A percentile compares a stretch with the other conserved stretches of the same genome.
Conservation (phyloP, 495 filamentous ascomycete genomes). For the Alectoria sarmentosa region DNA sequence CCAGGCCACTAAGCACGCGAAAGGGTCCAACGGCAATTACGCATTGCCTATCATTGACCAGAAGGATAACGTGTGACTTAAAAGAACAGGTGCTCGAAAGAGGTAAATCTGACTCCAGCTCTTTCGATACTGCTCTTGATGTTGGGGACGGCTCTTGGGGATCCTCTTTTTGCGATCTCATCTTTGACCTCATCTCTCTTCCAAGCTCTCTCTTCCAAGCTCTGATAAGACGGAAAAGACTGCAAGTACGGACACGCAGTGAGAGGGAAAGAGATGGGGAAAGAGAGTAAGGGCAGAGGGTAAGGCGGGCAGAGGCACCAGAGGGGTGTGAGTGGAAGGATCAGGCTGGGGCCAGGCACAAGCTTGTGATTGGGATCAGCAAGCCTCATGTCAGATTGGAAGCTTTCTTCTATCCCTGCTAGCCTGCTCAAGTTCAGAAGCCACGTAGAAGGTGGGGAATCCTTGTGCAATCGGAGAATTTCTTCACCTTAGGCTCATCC, state of each 20-base stretch:
- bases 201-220: not conserved
- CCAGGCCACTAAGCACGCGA: slow-evolving; percentile 8
- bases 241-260: not conserved
- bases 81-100: not conserved
- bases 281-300: too few relatives aligned
- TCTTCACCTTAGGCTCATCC: not conserved
- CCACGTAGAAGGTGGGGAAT: slow-evolving; percentile 12
- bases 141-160: too few relatives aligned
- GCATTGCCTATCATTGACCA: not conserved
- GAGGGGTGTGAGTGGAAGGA: not conserved
- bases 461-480: slow-evolving; percentile 8
- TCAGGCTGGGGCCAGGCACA: not conserved
- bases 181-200: not conserved
- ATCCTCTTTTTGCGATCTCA: too few relatives aligned
- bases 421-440: not conserved
- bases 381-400: not conserved
- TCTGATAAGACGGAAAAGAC: not conserved
- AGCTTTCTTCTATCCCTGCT: not conserved
- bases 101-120: not conserved
- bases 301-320: not conserved
- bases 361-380: slow-evolving; percentile 4
- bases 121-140: not conserved
- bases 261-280: not conserved
- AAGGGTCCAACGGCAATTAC: not conserved
- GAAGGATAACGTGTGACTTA: not conserved